Conservation (phyloP, 164 flowering plant genomes). For the Kalanchoe fedtschenkoi region DNA sequence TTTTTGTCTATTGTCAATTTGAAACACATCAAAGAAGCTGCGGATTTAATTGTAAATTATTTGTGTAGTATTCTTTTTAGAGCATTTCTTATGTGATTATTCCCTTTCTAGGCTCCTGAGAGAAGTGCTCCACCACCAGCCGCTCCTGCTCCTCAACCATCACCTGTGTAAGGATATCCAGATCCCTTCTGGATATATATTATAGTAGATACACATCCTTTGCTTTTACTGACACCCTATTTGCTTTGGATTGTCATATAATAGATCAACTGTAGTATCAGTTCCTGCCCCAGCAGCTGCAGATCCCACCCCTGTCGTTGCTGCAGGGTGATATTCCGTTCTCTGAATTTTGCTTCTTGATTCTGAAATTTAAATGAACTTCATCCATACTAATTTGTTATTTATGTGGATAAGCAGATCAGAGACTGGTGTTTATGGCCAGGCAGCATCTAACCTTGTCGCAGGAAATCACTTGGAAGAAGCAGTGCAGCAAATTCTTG, state of each 20-base stretch:
- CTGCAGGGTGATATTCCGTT: constrained; percentile 27
- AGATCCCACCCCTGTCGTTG: constrained; percentile 9
- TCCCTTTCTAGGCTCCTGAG: neutral
- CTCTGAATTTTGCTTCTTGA: neutral
- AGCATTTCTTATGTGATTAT: neutral
- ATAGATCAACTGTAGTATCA: constrained; percentile 13
- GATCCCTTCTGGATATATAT: neutral
- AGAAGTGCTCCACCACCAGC: neutral
- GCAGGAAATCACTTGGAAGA: constrained; percentile 71
- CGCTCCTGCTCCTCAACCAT: neutral
- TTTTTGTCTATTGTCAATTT: too few relatives aligned
- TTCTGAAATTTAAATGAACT: too few relatives aligned
- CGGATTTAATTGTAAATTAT: neutral
- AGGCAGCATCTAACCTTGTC: constrained; percentile 86
- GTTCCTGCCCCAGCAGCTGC: constrained; percentile 19
- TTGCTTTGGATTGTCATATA: neutral
- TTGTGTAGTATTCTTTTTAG: neutral
- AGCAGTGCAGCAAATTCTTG: constrained; percentile 71
- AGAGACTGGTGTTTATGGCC: constrained; percentile 54
- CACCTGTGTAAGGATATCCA: neutral
- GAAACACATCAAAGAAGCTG: neutral
- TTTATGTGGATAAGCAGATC: constrained; percentile 24
- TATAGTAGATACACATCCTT: neutral
- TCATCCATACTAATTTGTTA: neutral
- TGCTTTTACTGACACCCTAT: neutral